Evolutionary conservation across 768 basidiomycete species (phyloP), one percentile per base, ranked within the genome.

Genomic region (Leccinum variicolor): DNA sequence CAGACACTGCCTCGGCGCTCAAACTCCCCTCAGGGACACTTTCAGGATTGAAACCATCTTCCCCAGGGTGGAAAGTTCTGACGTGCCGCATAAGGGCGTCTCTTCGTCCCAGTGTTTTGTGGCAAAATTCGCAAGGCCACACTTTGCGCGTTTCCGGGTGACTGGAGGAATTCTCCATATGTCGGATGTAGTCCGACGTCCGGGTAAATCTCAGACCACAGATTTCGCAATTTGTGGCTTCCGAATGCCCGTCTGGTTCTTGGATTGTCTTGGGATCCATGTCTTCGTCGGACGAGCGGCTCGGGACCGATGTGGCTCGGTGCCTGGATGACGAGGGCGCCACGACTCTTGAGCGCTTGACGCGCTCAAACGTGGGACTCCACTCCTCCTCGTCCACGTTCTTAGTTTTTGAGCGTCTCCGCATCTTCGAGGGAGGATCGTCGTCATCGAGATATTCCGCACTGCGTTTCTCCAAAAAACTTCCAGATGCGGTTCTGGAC

Each of bases 31-130:
- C 46, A 11, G 50, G 17, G 14, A 57, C 17, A 0, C 55, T 54
- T 17, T 61, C 55, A 0, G 55, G 36, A 3, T 50, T 50, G 4
- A 56, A 3, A 46, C 46, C 21, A 7, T 19, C 33, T 19, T 33
- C 13, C 13, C 45, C 62, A 1, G 33, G 41, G n/a, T 69, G 69
- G 4, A 61, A 29, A 2, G 66, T 61, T 14, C 52, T 64, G 14
- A 71, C 57, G 33, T 70, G 69, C 1, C 69, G 58, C 26, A 19
- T 28, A 0, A 73, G 66, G 4, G 69, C 71, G 31, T 70, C 69
- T 33, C 56, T 62, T 6, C 69, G 66, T n/a, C 69, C 66, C n/a
- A 70, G 28, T 0, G 29, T 13, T 5, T 52, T 64, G 1, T 66
- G 34, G 23, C 69, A 70, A 29, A 61, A 45, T 6, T 57, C 56